phyloP scores from a whole-genome alignment of 768 basidiomycete genomes.

The Albatrellus ellisii region DNA sequence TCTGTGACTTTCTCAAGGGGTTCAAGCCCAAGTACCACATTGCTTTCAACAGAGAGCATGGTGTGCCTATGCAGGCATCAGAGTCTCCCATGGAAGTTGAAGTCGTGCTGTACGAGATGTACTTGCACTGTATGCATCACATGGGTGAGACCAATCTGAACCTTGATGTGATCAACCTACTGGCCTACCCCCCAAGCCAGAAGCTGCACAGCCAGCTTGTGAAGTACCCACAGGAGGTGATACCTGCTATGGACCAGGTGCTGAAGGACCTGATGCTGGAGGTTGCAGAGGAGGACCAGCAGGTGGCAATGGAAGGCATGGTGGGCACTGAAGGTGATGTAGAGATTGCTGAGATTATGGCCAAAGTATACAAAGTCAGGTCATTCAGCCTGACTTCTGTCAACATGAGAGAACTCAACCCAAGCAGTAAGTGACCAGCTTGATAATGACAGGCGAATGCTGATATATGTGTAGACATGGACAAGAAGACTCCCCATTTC shows the following conservation, averaged over 20 bases:
- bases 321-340: constrained; percentile 61
- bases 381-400: constrained; percentile 75
- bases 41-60: constrained; percentile 51
- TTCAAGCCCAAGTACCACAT: constrained; percentile 90
- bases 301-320: constrained; percentile 60
- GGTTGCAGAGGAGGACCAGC: constrained; percentile 69
- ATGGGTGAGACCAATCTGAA: constrained; percentile 90
- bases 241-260: constrained; percentile 95
- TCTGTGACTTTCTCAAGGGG: constrained; percentile 77
- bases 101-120: constrained; percentile 59
- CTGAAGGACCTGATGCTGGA: constrained; percentile 90
- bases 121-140: constrained; percentile 74
- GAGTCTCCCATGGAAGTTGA: constrained; percentile 56
- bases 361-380: constrained; percentile 84
- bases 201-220: constrained; percentile 76
- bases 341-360: constrained; percentile 82
- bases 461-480: too few relatives aligned
- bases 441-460: too few relatives aligned
- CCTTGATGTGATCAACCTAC: constrained; percentile 75
- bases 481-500: too few relatives aligned
- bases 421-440: constrained; percentile 71
- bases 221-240: constrained; percentile 94
- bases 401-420: constrained; percentile 95
- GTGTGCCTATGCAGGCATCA: constrained; percentile 35
- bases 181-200: constrained; percentile 72